Evolutionary conservation across 1,284 basidiomycete species (phyloP).

Genomic region (Thelephora terrestris): DNA sequence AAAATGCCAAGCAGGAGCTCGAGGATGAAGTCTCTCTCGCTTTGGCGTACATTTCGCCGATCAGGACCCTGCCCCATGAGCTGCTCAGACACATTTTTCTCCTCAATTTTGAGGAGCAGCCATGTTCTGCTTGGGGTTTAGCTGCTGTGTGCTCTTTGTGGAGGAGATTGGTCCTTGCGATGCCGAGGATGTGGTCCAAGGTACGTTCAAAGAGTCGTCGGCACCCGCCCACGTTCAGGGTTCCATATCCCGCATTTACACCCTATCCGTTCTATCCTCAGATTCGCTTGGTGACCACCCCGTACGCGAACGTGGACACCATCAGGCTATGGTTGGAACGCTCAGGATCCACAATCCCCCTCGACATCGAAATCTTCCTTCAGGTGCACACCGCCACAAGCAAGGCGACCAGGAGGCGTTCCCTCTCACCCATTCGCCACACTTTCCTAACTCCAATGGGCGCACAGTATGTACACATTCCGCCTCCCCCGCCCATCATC

Average conservation of each 20-base stretch:
- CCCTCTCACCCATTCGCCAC: slow-evolving; percentile 15
- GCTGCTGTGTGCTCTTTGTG: slow-evolving; percentile 53
- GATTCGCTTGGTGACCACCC: slow-evolving; percentile 65
- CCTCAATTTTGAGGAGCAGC: slow-evolving; percentile 53
- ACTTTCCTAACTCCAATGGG: slow-evolving; percentile 5
- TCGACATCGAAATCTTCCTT: slow-evolving; percentile 70
- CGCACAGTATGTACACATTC: slow-evolving; percentile 2
- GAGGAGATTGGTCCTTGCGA: slow-evolving; percentile 49
- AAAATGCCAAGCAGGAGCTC: slow-evolving; percentile 34
- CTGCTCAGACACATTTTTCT: slow-evolving; percentile 56
- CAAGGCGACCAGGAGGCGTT: slow-evolving; percentile 16
- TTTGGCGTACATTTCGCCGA: slow-evolving; percentile 56
- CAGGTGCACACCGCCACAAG: slow-evolving; percentile 28
- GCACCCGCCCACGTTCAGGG: not conserved
- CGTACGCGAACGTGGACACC: slow-evolving; percentile 60
- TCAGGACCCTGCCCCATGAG: slow-evolving; percentile 55
- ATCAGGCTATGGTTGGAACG: slow-evolving; percentile 72
- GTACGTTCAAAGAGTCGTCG: slow-evolving; percentile 23
- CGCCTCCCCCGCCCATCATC: not conserved
- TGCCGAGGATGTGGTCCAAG: slow-evolving; percentile 66
- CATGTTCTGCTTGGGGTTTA: slow-evolving; percentile 61
- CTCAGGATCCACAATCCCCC: slow-evolving; percentile 51
- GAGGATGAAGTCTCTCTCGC: slow-evolving; percentile 37
- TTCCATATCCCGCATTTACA: slow-evolving; percentile 4
- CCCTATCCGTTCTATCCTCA: slow-evolving; percentile 17